Base-by-base conservation (phyloP, 2,329 filamentous ascomycete species). In the Claviceps cyperi region DNA sequence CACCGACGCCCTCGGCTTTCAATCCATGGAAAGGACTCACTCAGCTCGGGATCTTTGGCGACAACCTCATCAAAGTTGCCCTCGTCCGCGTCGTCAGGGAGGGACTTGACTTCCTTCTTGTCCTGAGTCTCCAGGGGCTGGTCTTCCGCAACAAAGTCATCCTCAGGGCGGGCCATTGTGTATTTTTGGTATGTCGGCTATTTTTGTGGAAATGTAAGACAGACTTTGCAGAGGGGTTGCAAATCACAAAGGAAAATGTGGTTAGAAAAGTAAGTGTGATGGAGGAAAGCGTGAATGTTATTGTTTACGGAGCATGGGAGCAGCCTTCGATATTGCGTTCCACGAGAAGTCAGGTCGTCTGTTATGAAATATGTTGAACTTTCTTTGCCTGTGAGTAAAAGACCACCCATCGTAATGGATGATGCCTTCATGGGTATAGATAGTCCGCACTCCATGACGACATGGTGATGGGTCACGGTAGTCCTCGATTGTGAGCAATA, bases 71-170 rank as follows among this genome's bases (percentile, higher is more conserved):
- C 50, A 21, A 51, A 24, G 15, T 41, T 47, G 0, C 39, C 40
- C 14, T 51, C 50, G 46, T 48, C 39, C 3, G 24, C 46, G 32
- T 51, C 50, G n/a, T 51, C 50, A n/a, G 50, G 50, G 13, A 51
- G 39, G 7, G 45, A 19, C 46, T 51, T 51, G 38, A 48, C 46
- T 7, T 45, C 45, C 14, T 48, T 45, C 15, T 47, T 32, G 35
- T 45, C 50, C 15, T 7, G 44, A 13, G 50, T 7, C 13, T 41
- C 14, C 3, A 45, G n/a, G 22, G 32, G 3, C 28, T 39, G 35
- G 40, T 51, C 50, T 5, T 51, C 35, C 7, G 47, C 50, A 36
- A 51, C 40, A 24, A 48, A 48, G n/a, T 46, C 32, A 19, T 51
- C 45, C 11, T 48, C 35, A 14, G 46, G 9, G 11, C 45, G 36